A percentile compares a stretch with the other conserved stretches of the same genome.
phyloP scores from a whole-genome alignment of 768 basidiomycete genomes.

The Termitomyces bulborhizus region DNA sequence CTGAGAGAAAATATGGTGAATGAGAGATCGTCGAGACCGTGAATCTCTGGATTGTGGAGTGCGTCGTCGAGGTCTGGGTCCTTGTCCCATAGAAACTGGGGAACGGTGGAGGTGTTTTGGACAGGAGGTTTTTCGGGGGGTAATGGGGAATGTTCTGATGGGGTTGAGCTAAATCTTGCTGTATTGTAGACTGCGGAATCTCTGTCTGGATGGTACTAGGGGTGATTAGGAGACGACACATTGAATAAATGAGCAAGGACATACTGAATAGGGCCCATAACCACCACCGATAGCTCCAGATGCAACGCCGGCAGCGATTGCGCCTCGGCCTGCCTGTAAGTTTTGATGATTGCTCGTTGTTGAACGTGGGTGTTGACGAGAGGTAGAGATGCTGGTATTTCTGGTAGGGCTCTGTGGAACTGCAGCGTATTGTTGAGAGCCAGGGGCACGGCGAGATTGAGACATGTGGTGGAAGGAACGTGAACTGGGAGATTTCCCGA shows the following conservation, averaged over 20 bases:
- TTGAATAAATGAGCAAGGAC: conserved; percentile 17
- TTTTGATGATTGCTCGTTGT: conserved; percentile 25
- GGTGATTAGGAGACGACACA: conserved; percentile 5
- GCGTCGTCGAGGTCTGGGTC: conserved; percentile 88
- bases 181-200: conserved; percentile 39
- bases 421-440: conserved; percentile 53
- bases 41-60: conserved; percentile 82
- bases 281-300: conserved; percentile 71
- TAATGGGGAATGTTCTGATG: conserved; percentile 31
- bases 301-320: conserved; percentile 74
- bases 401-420: conserved; percentile 59
- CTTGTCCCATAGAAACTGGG: conserved; percentile 72
- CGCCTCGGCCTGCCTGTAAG: conserved; percentile 36
- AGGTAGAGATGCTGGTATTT: conserved; percentile 13
- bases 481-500: conserved; percentile 2
- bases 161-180: conserved; percentile 51
- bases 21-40: conserved; percentile 48
- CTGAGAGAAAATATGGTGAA: conserved; percentile 75
- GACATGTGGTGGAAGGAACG: conserved; percentile 26
- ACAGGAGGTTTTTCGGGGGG: conserved; percentile 25
- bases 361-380: conserved; percentile 17
- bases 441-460: conserved; percentile 29
- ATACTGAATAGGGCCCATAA: conserved; percentile 85
- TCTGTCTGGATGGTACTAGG: conserved; percentile 54
- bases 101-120: conserved; percentile 55